Base-by-base conservation (phyloP, 2,329 filamentous ascomycete genomes). In the Parasarocladium wereldwijsianum region DNA sequence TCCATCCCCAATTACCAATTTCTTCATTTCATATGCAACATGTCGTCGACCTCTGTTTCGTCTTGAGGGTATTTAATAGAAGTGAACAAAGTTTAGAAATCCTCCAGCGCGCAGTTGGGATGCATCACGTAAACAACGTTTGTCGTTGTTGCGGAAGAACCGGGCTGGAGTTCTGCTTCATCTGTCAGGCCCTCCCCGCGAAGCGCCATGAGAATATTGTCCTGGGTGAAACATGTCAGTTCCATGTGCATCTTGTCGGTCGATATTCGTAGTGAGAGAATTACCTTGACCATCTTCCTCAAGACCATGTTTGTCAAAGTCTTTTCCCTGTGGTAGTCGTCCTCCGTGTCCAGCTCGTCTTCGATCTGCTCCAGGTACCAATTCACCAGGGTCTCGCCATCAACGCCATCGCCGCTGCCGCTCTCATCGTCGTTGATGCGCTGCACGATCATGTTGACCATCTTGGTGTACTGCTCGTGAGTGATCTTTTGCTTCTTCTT, bases 291-390 rank as follows among this genome's bases (percentile, higher is more conserved):
- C 78, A 96, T 92, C 54, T 83, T 78, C 66, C 82, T 93, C 42
- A 98, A 57, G 31, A 98, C 87, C 68, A 93, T 90, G 48, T 62
- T 70, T 10, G 76, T 78, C 33, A 93, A 57, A 3, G 62, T 62
- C 47, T 72, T 69, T 57, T 96, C 85, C 11, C 59, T 62, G 47
- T 86, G 69, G 45, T 93, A 66, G 42, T 86, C 83, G 33, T 93
- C 84, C 51, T 92, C 77, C 24, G 62, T 78, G 20, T 79, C 66
- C 35, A 98, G 58, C 46, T 92, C 79, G 12, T 75, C 70, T 52
- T 98, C 90, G 43, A 81, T 80, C 54, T 87, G 76, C 57, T 96
- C 87, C 14, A 96, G 64, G 50, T 93, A 98, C 84, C 85, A 93
- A 29, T 82, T 59, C 18, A 92, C 56, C 18, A 98, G 63, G 25